Evolutionary conservation across 1,284 basidiomycete species (phyloP).

Genomic region (Vanrija sp.): DNA sequence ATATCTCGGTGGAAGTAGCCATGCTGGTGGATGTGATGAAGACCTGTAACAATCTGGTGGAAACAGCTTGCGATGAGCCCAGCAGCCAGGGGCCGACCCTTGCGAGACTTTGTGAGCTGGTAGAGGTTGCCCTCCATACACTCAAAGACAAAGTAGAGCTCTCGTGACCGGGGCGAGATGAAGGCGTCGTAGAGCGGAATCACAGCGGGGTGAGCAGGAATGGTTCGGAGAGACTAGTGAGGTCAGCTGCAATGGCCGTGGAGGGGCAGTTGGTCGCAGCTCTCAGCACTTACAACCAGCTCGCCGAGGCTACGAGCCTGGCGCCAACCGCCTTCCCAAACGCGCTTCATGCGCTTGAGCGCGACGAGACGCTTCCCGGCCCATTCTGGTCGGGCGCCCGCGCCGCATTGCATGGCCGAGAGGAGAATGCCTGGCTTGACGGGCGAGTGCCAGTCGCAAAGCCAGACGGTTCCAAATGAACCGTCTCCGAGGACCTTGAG

Average conservation of each 20-base stretch:
- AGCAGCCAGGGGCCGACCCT: constrained; percentile 86
- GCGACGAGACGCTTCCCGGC: constrained; percentile 91
- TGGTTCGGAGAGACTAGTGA: constrained; percentile 81
- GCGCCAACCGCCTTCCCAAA: constrained; percentile 95
- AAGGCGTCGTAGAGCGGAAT: constrained; percentile 99
- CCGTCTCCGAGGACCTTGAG: constrained; percentile 92
- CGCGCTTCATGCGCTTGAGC: constrained; percentile 97
- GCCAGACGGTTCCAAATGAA: constrained; percentile 95
- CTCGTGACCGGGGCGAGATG: constrained; percentile 83
- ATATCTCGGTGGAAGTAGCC: constrained; percentile 99
- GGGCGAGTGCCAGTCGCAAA: constrained; percentile 98
- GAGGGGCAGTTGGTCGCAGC: neutral
- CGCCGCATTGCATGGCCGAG: constrained; percentile 82
- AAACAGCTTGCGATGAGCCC: constrained; percentile 95
- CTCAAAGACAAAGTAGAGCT: constrained; percentile 99
- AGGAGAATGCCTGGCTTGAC: constrained; percentile 80
- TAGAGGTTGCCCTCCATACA: constrained; percentile 99
- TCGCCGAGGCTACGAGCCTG: constrained; percentile 95
- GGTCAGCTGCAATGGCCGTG: too few species aligned
- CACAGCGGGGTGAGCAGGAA: constrained; percentile 93
- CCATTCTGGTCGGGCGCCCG: constrained; percentile 83
- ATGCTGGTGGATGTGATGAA: constrained; percentile 85
- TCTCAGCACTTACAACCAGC: constrained; percentile 66
- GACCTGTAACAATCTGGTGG: constrained; percentile 81
- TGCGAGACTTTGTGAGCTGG: constrained; percentile 96